Evolutionary conservation across 495 filamentous ascomycete species (phyloP), one percentile per base, ranked within the genome.

Genomic region (Tuber magnatum): DNA sequence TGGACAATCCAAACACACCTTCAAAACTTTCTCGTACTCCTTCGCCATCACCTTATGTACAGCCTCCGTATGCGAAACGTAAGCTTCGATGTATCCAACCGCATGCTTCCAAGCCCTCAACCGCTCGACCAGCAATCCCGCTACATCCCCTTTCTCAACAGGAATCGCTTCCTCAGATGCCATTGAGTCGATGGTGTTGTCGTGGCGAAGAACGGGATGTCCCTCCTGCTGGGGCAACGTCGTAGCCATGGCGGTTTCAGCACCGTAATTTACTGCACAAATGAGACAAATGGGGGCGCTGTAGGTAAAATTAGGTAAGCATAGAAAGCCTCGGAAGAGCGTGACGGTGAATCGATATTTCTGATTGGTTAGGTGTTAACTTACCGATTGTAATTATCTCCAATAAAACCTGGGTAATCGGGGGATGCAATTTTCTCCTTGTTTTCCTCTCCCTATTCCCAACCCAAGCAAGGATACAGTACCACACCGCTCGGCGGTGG

Each of bases 71-170:
- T 90, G 89, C 56, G 85, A 83, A 76, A 99, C 88, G 82, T 97
- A 99, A 71, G 94, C 92, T 84, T 97, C 94, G 41, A 99, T 85
- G 83, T 97, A 94, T 72, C 86, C 92, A 73, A 93, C 92, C 76
- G 93, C 92, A 83, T 99, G 96, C 82, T 97, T 99, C 92, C 93
- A 99, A 46, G 96, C 96, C 77, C 90, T 90, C 73, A 98, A 87
- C 73, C 95, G 90, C 84, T 98, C 91, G 32, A 91, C 85, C 71
- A 99, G 89, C 39, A 97, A 86, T 73, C 88, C 90, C 61, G 91
- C 90, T 20, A 91, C 91, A 88, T 94, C 56, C 28, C 68, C 51
- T 18, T 73, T 74, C 68, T 81, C 78, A 70, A 76, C 71, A 44
- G 78, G 69, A 68, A 72, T 83, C 12, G 86, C 85, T 51, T 77